These are phyloP conservation scores for Salix caprea DNA, from an alignment of 345 rosid species.

Conservation along the genomic window DNA sequence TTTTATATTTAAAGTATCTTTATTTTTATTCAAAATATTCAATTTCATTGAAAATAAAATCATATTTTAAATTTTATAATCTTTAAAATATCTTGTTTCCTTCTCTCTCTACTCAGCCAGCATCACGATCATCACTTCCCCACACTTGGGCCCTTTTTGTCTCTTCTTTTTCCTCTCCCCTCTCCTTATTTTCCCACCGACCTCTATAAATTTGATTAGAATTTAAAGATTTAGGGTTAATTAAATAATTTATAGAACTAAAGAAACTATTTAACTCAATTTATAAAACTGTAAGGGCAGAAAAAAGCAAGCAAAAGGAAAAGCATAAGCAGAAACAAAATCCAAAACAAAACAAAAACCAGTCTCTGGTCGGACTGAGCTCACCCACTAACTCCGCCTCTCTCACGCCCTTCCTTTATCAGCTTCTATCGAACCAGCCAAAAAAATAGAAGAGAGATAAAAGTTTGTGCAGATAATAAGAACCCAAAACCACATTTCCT, in stretches of 20 bases:
- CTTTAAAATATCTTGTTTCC: too few species aligned
- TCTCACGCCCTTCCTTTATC: not conserved
- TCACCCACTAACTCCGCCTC: not conserved
- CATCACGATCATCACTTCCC: not conserved
- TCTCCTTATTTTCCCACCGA: not conserved
- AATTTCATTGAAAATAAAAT: too few species aligned
- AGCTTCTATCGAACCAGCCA: not conserved
- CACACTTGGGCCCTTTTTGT: too few species aligned
- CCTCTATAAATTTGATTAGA: too few species aligned
- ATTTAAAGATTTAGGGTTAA: not conserved
- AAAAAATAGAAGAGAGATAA: not conserved
- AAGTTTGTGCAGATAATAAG: not conserved
- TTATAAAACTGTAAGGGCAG: too few species aligned
- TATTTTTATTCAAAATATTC: too few species aligned
- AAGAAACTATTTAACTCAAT: not conserved
- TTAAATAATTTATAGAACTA: not conserved
- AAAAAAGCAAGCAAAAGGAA: too few species aligned
- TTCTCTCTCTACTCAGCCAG: not conserved
- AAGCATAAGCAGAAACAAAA: too few species aligned
- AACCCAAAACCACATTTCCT: not conserved
- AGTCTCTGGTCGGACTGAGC: not conserved
- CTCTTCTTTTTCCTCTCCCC: not conserved
- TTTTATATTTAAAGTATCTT: too few species aligned
- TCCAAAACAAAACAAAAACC: not conserved
- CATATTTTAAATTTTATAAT: not conserved